Evolutionary conservation across 768 basidiomycete species (phyloP), one percentile per base, ranked within the genome.

Genomic region (Boletus tylopilopsis): DNA sequence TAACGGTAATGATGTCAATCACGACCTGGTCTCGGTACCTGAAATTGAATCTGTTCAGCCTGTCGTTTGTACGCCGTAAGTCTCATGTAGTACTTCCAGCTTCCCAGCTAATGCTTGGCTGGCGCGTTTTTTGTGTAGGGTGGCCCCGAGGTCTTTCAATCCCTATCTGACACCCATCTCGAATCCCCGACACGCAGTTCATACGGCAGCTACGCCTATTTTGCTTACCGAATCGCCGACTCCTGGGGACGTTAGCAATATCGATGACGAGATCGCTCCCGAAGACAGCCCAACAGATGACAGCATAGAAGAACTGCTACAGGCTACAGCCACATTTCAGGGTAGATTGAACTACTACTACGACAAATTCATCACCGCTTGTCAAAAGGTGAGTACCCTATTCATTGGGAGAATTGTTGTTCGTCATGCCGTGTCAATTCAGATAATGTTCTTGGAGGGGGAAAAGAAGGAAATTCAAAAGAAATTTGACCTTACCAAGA

Each of bases 81-180:
- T 55, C 15, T 18, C 9, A 2, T 34, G 4, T 4, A 21, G 6
- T 39, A 8, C 18, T 6, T 39, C 15, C 1, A 8, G 38, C 5
- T 27, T 4, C 39, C 12, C 2, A 6, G 38, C 8, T 27, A 23
- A 36, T 36, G 33, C 21, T 24, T 7, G 27, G 13, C 11, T n/a
- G 32, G 12, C 39, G 18, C 6, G 12, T 21, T 30, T 29, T 23
- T 16, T 25, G 13, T 39, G 16, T 38, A 62, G 58, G 6, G 42
- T 49, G 6, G 63, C 45, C 4, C 32, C 47, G 32, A 59, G 51
- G 45, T 33, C 42, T 23, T 49, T 53, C 6, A 65, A 63, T 41
- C 63, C 60, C 1, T 63, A 63, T 34, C 40, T 63, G 63, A 63
- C 62, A 18, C 62, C 62, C 0, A 1, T 63, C 22, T 63, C 60